phyloP scores from a whole-genome alignment of 768 basidiomycete species.

The Boletus rubroflammeus region DNA sequence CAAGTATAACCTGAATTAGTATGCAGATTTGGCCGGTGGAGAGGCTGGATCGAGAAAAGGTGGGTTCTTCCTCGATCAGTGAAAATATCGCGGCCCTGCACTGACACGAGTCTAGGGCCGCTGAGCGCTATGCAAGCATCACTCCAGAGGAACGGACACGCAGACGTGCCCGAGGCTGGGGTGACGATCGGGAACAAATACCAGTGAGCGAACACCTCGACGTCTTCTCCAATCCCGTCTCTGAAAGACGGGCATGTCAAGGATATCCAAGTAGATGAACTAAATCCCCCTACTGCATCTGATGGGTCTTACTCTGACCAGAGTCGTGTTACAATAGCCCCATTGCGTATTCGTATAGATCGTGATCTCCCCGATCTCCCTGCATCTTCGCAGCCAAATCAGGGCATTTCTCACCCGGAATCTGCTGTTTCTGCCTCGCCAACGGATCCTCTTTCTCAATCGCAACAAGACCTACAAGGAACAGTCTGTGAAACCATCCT shows the following conservation, averaged over 20 bases:
- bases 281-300: background rate
- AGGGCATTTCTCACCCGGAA: conserved; percentile 1
- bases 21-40: conserved; percentile 78
- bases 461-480: conserved; percentile 34
- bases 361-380: conserved; percentile 31
- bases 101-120: conserved; percentile 50
- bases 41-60: conserved; percentile 88
- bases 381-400: conserved; percentile 4
- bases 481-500: conserved; percentile 47
- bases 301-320: conserved; percentile 8
- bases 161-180: conserved; percentile 71
- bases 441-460: conserved; percentile 26
- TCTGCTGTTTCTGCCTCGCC: conserved; percentile 13
- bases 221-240: background rate
- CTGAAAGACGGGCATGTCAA: conserved; percentile 9
- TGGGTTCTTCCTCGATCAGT: conserved; percentile 23
- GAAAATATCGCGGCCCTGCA: background rate
- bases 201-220: conserved; percentile 13
- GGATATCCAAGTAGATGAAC: conserved; percentile 14
- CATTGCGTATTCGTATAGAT: conserved; percentile 46
- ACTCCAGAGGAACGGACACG: conserved; percentile 55
- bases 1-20: background rate
- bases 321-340: conserved; percentile 8
- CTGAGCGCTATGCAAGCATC: conserved; percentile 73
- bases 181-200: conserved; percentile 34